These are phyloP conservation scores for Peronospora destructor DNA, from an alignment of 352 stramenopile genomes.

Conservation along the genomic window DNA sequence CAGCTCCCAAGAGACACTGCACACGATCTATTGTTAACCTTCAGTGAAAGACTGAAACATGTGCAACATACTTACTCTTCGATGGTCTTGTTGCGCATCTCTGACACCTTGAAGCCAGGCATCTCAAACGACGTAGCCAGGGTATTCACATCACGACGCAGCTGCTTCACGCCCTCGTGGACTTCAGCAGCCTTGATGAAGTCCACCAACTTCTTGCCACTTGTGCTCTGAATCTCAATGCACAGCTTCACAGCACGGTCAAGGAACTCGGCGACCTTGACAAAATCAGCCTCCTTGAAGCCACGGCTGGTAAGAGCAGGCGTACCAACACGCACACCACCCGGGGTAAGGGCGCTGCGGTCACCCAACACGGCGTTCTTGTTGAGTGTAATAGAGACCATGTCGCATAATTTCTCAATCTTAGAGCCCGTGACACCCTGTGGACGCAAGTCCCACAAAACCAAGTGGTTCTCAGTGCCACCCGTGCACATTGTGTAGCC, in stretches of 20 bases:
- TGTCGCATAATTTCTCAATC: constrained; percentile 97
- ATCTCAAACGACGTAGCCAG: constrained; percentile 94
- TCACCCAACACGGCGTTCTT: constrained; percentile 98
- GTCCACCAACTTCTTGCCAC: constrained; percentile 90
- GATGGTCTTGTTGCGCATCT: constrained; percentile 86
- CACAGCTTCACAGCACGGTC: constrained; percentile 92
- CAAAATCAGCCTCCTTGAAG: constrained; percentile 95
- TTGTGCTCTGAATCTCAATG: constrained; percentile 88
- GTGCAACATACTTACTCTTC: constrained; percentile 36
- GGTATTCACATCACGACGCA: constrained; percentile 89
- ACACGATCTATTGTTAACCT: constrained; percentile 28
- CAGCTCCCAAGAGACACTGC: constrained; percentile 26
- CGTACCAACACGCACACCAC: constrained; percentile 94
- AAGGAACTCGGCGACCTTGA: constrained; percentile 93
- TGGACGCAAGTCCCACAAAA: constrained; percentile 96
- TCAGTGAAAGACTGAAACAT: constrained; percentile 20
- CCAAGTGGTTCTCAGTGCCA: constrained; percentile 98
- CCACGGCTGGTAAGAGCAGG: constrained; percentile 95
- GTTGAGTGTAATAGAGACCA: constrained; percentile 97
- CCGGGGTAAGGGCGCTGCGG: constrained; percentile 90
- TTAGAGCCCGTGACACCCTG: constrained; percentile 95
- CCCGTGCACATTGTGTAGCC: constrained; percentile 96
- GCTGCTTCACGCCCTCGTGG: constrained; percentile 84
- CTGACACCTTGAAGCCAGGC: constrained; percentile 90
- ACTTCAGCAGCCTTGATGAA: constrained; percentile 84